These are phyloP conservation scores for Stachybotrys echinatus DNA, from an alignment of 2,329 filamentous ascomycete genomes.

Conservation along the genomic window DNA sequence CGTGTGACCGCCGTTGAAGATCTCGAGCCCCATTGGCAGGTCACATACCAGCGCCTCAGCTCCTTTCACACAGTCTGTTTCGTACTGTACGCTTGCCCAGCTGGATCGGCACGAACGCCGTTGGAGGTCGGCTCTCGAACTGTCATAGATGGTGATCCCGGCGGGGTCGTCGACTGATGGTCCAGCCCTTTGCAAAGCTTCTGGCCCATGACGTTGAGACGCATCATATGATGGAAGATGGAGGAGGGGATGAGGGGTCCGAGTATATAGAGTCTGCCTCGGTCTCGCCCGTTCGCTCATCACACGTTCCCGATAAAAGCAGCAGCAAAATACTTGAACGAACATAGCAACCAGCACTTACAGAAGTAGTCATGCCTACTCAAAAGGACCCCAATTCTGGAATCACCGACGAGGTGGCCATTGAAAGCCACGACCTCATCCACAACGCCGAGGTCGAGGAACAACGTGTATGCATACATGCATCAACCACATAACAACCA, in stretches of 20 bases:
- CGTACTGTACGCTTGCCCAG: not conserved
- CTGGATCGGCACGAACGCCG: no score
- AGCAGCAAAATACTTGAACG: not conserved
- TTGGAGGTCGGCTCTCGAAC: not conserved
- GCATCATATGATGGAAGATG: not conserved
- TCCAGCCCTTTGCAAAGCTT: not conserved
- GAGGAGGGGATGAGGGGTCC: not conserved
- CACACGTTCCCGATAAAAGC: not conserved
- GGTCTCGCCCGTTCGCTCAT: not conserved
- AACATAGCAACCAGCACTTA: not conserved
- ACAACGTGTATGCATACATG: slow-evolving; percentile 15
- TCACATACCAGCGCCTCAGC: no score
- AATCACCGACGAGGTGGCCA: slow-evolving; percentile 22
- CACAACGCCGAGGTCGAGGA: slow-evolving; percentile 27
- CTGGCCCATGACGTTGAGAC: not conserved
- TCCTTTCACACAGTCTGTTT: not conserved
- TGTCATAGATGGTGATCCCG: not conserved
- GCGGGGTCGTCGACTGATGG: not conserved
- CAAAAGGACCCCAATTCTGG: slow-evolving; percentile 5
- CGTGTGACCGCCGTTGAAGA: no score
- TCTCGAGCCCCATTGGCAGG: no score
- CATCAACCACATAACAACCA: not conserved
- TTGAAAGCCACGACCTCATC: slow-evolving; percentile 27
- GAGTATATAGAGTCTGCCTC: not conserved
- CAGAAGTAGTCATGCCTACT: no score